A percentile compares a stretch with the other conserved stretches of the same genome.
Conservation (phyloP, 2,329 filamentous ascomycete genomes). For the Coccinonectria pachysandricola region DNA sequence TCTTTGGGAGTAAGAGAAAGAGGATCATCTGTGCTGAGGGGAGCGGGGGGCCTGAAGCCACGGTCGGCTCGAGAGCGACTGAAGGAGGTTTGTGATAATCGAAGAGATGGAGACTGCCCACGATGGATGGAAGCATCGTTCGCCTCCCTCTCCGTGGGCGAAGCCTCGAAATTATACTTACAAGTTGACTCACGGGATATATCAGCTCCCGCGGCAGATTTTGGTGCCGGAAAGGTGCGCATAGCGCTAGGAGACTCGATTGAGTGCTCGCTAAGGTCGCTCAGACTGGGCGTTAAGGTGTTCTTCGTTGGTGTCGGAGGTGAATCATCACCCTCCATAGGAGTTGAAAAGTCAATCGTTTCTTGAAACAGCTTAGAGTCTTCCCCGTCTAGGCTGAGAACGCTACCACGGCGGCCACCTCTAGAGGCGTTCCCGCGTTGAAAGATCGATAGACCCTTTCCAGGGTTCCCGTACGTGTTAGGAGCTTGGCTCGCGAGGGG, state of each 20-base stretch:
- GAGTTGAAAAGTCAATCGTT: constrained; percentile 14
- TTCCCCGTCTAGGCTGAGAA: constrained; percentile 72
- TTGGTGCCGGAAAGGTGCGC: constrained; percentile 30
- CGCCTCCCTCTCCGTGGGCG: too few relatives aligned
- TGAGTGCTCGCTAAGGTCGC: constrained; percentile 27
- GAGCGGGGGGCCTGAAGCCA: constrained; percentile 25
- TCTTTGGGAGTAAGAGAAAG: constrained; percentile 20
- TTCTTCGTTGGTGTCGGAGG: constrained; percentile 93
- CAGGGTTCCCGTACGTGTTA: constrained; percentile 43
- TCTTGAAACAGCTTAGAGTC: constrained; percentile 44
- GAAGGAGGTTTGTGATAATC: constrained; percentile 29
- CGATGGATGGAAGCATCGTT: constrained; percentile 22
- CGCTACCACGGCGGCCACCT: constrained; percentile 51
- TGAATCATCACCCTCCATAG: constrained; percentile 54
- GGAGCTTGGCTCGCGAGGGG: constrained; percentile 38
- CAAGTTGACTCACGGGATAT: constrained; percentile 30
- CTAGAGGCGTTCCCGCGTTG: constrained; percentile 39
- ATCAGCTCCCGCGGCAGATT: constrained; percentile 30
- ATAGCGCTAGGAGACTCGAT: constrained; percentile 34
- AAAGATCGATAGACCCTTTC: constrained; percentile 58
- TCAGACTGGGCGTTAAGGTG: constrained; percentile 32
- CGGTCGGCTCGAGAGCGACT: constrained; percentile 20
- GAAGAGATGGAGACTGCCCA: constrained; percentile 22
- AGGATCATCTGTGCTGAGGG: constrained; percentile 20
- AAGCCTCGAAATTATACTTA: constrained; percentile 29